Evolutionary conservation across 2,329 filamentous ascomycete genomes (phyloP), one percentile per base, ranked within the genome.

Genomic region (Diaporthe ilicicola): DNA sequence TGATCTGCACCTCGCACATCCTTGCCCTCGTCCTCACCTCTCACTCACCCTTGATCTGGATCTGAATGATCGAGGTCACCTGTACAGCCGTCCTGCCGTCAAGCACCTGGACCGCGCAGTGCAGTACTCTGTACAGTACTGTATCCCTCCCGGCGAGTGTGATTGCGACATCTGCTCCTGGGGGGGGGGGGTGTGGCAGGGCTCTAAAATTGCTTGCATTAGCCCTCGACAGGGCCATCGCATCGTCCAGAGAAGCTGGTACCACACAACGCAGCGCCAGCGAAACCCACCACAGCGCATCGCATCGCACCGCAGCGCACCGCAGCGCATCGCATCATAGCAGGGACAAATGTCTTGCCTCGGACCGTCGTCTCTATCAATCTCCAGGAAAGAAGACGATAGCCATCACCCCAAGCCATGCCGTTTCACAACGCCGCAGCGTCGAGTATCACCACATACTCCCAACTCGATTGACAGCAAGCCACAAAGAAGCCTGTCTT

Each of bases 191-290:
- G n/a, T n/a, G n/a, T n/a, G 32, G 32, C 32, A 9, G 32, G 4
- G 17, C 59, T 64, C 59, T 64, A 64, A 64, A 50, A 64, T 64
- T 64, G 59, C 59, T 64, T 64, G 59, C 59, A 64, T 64, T 64
- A 64, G 29, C 29, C 59, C 44, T 64, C 29, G 59, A 64, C 59
- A 64, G 42, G 59, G 59, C 54, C 42, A 32, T 62, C 42, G 59
- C 42, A 32, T 62, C 42, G 59, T 29, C n/a, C 42, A 29, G 37
- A 48, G 42, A 62, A 29, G 59, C 59, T 48, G 56, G 59, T 27
- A 22, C 34, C 42, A 48, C 44, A 50, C 59, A 37, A 50, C 44
- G 59, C 59, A 48, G 29, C n/a, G 42, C 12, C 42, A 48, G n/a
- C n/a, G 42, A 5, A 32, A 37, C 39, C 17, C 15, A 24, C 17